Evolutionary conservation across 805 yeast genomes (phyloP).

Genomic region (Yarrowia yakushimensis): DNA sequence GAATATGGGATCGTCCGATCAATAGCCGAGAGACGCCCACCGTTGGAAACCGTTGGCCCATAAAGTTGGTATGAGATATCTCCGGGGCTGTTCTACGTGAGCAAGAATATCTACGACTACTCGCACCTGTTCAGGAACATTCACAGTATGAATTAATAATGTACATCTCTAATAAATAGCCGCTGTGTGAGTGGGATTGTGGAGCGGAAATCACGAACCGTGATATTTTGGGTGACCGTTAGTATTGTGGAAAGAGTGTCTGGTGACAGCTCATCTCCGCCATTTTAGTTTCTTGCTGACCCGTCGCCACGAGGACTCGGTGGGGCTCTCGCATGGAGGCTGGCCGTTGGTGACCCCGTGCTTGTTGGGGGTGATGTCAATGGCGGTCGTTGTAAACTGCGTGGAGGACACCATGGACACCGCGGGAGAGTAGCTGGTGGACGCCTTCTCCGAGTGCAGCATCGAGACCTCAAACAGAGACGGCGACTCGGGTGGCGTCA

Average conservation of each 20-base stretch:
- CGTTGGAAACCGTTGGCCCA: neutral
- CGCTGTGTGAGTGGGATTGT: neutral
- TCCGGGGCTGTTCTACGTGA: too few species aligned
- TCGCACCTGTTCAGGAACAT: too few species aligned
- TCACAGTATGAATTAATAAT: neutral
- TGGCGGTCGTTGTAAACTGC: slow-evolving; percentile 6
- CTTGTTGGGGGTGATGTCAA: slow-evolving; percentile 6
- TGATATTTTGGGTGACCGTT: neutral
- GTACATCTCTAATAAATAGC: slow-evolving; percentile 21
- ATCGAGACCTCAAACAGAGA: slow-evolving; percentile 10
- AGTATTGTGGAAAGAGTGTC: neutral
- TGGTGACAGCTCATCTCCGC: neutral
- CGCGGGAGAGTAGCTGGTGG: neutral
- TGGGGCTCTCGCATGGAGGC: slow-evolving; percentile 12
- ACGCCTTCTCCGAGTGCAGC: slow-evolving; percentile 7
- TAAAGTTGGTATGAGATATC: too few species aligned
- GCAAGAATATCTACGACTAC: too few species aligned
- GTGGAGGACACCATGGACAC: neutral
- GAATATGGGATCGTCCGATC: neutral
- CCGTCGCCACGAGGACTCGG: slow-evolving; percentile 9
- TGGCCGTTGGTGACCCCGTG: slow-evolving; percentile 13
- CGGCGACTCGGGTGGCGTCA: slow-evolving; percentile 16
- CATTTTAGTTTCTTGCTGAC: slow-evolving; percentile 22
- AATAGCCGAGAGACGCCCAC: neutral
- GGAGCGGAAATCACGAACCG: neutral